Conservation (phyloP, 805 yeast species). For the Brettanomyces bruxellensis region DNA sequence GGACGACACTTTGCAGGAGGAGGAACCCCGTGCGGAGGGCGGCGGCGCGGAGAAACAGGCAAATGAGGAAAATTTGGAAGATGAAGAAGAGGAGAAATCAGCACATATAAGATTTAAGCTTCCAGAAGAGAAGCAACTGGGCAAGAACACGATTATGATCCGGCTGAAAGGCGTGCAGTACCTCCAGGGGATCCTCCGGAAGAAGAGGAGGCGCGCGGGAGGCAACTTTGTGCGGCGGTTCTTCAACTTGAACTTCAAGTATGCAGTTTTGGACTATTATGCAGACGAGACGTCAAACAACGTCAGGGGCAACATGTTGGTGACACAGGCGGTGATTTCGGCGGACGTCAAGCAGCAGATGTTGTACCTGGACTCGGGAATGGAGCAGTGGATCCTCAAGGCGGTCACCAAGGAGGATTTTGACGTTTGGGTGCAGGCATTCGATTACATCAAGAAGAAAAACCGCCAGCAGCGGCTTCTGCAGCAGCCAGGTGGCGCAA, state of each 20-base stretch:
- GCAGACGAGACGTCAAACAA: conserved; percentile 59
- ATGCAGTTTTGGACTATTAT: conserved; percentile 78
- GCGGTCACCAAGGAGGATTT: conserved; percentile 60
- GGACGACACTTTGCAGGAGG: too few relatives aligned
- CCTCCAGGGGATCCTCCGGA: conserved; percentile 69
- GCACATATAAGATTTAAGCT: conserved; percentile 20
- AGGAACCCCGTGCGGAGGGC: too few relatives aligned
- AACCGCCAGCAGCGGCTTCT: conserved; percentile 11
- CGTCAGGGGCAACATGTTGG: conserved; percentile 87
- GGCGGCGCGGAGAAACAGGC: neutral
- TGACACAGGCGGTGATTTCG: conserved; percentile 70
- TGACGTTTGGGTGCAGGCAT: conserved; percentile 75
- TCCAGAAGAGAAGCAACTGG: conserved; percentile 11
- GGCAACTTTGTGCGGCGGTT: conserved; percentile 80
- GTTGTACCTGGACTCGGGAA: conserved; percentile 84
- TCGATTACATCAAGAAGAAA: conserved; percentile 41
- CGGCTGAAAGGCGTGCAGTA: conserved; percentile 57
- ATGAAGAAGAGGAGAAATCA: neutral
- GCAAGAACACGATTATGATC: conserved; percentile 21
- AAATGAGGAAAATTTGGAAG: neutral
- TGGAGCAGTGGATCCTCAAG: conserved; percentile 87
- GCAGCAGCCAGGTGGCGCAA: conserved; percentile 2
- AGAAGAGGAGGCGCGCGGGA: conserved; percentile 65
- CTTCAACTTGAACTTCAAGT: conserved; percentile 72
- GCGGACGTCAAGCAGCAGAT: conserved; percentile 62